phyloP scores from a whole-genome alignment of 2,329 filamentous ascomycete genomes.

The Penicillium sp. region DNA sequence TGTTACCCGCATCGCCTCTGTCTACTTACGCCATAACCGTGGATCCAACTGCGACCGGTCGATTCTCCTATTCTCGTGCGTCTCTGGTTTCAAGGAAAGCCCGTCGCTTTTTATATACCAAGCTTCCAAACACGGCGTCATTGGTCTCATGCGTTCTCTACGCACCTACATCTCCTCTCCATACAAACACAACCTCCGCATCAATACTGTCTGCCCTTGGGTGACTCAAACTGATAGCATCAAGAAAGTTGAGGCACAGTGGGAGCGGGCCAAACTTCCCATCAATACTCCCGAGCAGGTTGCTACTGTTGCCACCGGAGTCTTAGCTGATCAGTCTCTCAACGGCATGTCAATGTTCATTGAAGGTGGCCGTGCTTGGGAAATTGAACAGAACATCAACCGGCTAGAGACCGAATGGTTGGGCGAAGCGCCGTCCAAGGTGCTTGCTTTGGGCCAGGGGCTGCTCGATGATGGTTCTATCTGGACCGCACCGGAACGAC shows the following conservation, averaged over 20 bases:
- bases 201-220: slow-evolving; percentile 49
- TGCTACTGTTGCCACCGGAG: slow-evolving; percentile 40
- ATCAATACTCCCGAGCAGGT: slow-evolving; percentile 44
- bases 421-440: slow-evolving; percentile 40
- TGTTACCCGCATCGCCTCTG: slow-evolving; percentile 51
- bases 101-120: slow-evolving; percentile 52
- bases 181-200: slow-evolving; percentile 41
- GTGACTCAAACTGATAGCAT: slow-evolving; percentile 44
- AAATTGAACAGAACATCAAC: slow-evolving; percentile 46
- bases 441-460: slow-evolving; percentile 38
- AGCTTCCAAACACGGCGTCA: slow-evolving; percentile 52
- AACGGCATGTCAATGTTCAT: slow-evolving; percentile 46
- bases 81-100: slow-evolving; percentile 52
- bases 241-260: slow-evolving; percentile 37
- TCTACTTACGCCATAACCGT: slow-evolving; percentile 49
- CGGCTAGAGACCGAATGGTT: slow-evolving; percentile 46
- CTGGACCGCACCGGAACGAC: slow-evolving; percentile 21
- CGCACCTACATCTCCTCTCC: slow-evolving; percentile 37
- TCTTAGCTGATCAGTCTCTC: slow-evolving; percentile 36
- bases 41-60: slow-evolving; percentile 40
- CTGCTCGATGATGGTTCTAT: slow-evolving; percentile 31
- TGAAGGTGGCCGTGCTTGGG: slow-evolving; percentile 46
- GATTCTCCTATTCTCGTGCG: slow-evolving; percentile 47
- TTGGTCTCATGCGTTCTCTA: slow-evolving; percentile 51
- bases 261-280: slow-evolving; percentile 42